Conservation (phyloP, 192 early-diverging fungal species). For the Podila horticola region DNA sequence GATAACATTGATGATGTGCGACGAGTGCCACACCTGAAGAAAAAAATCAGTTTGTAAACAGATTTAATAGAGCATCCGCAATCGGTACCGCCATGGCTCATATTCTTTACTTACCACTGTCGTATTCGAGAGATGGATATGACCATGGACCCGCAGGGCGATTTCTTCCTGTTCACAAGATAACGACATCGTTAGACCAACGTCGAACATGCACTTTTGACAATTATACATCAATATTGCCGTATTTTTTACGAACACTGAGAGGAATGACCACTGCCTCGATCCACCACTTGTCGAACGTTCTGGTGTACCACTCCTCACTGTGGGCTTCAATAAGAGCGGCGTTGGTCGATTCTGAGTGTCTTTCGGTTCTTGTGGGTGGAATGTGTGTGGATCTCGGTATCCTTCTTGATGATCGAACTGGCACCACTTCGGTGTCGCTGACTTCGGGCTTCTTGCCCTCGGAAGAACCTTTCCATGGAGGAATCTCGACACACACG, state of each 20-base stretch:
- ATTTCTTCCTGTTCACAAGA: background rate
- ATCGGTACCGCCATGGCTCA: too few species aligned
- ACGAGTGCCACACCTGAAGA: too few species aligned
- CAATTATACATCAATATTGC: background rate
- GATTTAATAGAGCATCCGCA: too few species aligned
- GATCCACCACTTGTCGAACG: background rate
- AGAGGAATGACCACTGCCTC: background rate
- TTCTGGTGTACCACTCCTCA: background rate
- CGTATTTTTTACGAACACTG: background rate
- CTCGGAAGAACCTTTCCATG: too few species aligned
- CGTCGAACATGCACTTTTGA: background rate
- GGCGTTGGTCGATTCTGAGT: background rate
- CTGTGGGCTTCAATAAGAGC: background rate
- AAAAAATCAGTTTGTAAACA: too few species aligned
- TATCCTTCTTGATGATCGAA: too few species aligned
- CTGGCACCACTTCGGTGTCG: too few species aligned
- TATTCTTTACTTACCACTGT: background rate
- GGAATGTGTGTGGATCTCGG: too few species aligned
- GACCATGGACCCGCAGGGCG: background rate
- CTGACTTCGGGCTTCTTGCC: too few species aligned
- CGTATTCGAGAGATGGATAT: background rate
- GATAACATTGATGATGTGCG: too few species aligned
- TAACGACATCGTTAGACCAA: background rate
- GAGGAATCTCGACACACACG: too few species aligned
- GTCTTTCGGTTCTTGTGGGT: background rate